Conservation (phyloP, 805 yeast genomes). For the Lipomyces oligophaga region DNA sequence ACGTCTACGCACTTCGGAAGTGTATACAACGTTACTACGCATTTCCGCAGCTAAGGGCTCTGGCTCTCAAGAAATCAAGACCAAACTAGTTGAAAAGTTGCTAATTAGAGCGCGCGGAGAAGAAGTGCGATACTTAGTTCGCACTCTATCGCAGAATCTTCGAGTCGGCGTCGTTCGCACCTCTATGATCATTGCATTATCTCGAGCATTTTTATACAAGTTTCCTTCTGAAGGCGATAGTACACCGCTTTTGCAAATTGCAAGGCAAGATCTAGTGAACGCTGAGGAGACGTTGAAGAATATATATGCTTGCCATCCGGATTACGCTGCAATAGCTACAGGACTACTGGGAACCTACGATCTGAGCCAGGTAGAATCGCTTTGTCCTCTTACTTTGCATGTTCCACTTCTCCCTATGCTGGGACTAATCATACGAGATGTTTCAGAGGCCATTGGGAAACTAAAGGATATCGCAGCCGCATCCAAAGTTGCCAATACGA, state of each 20-base stretch:
- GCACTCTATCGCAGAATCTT: conserved; percentile 29
- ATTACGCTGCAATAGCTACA: conserved; percentile 20
- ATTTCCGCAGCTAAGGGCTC: conserved; percentile 28
- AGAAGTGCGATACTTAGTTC: conserved; percentile 30
- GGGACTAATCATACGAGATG: conserved; percentile 32
- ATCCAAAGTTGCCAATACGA: not conserved
- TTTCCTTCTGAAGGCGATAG: not conserved
- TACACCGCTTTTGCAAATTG: not conserved
- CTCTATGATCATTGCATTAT: conserved; percentile 29
- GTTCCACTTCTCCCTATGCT: conserved; percentile 31
- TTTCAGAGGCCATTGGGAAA: conserved; percentile 24
- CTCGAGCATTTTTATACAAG: conserved; percentile 29
- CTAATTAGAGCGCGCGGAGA: conserved; percentile 28
- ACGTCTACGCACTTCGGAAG: conserved; percentile 22
- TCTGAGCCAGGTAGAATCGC: conserved; percentile 1
- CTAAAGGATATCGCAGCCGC: conserved; percentile 2
- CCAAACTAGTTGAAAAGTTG: conserved; percentile 23
- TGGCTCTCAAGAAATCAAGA: conserved; percentile 27
- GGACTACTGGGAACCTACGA: conserved; percentile 9
- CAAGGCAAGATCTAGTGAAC: conserved; percentile 3
- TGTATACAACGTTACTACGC: conserved; percentile 25
- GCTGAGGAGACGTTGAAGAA: conserved; percentile 27
- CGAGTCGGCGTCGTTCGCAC: conserved; percentile 31
- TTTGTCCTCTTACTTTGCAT: conserved; percentile 29
- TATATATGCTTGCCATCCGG: conserved; percentile 31